phyloP scores from a whole-genome alignment of 129 eudicot genomes.

The Centaurea solstitialis region DNA sequence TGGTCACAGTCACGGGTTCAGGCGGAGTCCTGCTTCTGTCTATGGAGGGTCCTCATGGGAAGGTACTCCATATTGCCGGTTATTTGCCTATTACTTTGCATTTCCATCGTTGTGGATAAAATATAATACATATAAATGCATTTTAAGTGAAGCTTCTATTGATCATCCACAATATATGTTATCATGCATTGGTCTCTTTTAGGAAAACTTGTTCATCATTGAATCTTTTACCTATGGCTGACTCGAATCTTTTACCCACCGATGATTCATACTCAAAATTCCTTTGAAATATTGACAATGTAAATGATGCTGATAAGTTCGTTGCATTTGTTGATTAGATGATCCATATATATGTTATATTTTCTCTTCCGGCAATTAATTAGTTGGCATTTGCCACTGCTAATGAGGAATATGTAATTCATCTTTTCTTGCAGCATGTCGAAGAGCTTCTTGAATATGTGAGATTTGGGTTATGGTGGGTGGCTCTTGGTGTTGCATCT shows the following conservation, averaged over 20 bases:
- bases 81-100: not conserved
- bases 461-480: slow-evolving; percentile 93
- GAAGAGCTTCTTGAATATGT: slow-evolving; percentile 63
- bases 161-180: not conserved
- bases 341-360: not conserved
- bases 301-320: slow-evolving; percentile 3
- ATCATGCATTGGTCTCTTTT: not conserved
- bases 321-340: not conserved
- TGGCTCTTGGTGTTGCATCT: slow-evolving; percentile 97
- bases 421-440: slow-evolving; percentile 58
- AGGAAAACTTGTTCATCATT: not conserved
- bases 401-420: slow-evolving; percentile 11
- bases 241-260: not conserved
- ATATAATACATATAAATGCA: not conserved
- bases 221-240: not conserved
- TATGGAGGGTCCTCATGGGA: slow-evolving; percentile 67
- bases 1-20: slow-evolving; percentile 34
- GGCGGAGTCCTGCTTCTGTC: slow-evolving; percentile 50
- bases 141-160: not conserved
- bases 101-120: not conserved
- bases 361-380: not conserved
- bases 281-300: not conserved
- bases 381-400: not conserved
- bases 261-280: not conserved
- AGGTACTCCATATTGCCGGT: slow-evolving; percentile 38